Evolutionary conservation across 1,284 basidiomycete species (phyloP).

Genomic region (Peniophora sp.): DNA sequence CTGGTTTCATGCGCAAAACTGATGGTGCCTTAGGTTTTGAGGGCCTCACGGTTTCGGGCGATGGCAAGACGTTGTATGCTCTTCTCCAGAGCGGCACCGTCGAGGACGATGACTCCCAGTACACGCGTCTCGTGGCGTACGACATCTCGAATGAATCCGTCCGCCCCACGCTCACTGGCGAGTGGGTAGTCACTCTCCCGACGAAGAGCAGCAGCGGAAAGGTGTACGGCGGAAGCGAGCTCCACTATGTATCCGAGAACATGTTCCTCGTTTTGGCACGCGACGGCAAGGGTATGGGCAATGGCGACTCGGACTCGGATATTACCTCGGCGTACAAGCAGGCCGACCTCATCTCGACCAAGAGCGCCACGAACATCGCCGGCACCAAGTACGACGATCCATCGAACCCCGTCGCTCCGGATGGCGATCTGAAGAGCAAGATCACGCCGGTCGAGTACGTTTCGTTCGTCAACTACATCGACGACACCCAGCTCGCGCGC

Average conservation of each 20-base stretch:
- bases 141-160: slow-evolving; percentile 29
- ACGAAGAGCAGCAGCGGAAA: slow-evolving; percentile 40
- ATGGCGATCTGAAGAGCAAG: slow-evolving; percentile 37
- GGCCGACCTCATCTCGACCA: slow-evolving; percentile 52
- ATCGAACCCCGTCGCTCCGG: slow-evolving; percentile 40
- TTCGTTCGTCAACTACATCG: slow-evolving; percentile 46
- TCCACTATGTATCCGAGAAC: slow-evolving; percentile 43
- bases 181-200: slow-evolving; percentile 60
- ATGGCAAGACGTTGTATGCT: slow-evolving; percentile 45
- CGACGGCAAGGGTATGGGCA: slow-evolving; percentile 45
- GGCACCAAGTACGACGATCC: slow-evolving; percentile 50
- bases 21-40: slow-evolving; percentile 42
- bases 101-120: slow-evolving; percentile 47
- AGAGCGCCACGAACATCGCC: slow-evolving; percentile 54
- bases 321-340: slow-evolving; percentile 43
- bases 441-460: slow-evolving; percentile 52
- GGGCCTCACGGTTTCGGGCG: slow-evolving; percentile 47
- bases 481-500: slow-evolving; percentile 42
- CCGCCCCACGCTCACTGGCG: slow-evolving; percentile 35
- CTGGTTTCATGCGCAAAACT: not conserved
- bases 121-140: slow-evolving; percentile 51
- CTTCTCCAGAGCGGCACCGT: slow-evolving; percentile 58
- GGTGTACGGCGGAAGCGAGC: slow-evolving; percentile 45
- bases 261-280: slow-evolving; percentile 53
- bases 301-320: slow-evolving; percentile 41